Evolutionary conservation across 1,284 basidiomycete species (phyloP).

Genomic region (Tetrapyrgos nigripes): DNA sequence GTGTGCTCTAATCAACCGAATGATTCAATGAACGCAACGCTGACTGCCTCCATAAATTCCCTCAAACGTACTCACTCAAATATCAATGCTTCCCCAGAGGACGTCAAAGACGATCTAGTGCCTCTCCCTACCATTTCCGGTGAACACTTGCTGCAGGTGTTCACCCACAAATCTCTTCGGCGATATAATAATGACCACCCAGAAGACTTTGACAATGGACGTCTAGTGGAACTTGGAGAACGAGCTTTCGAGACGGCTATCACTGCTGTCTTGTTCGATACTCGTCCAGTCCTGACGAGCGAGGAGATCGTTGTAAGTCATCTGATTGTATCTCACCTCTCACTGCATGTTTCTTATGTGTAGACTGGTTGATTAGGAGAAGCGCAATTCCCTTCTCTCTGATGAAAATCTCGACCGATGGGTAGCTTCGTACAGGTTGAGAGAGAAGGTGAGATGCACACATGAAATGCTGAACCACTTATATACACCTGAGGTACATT

Average conservation of each 20-base stretch:
- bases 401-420: constrained; percentile 59
- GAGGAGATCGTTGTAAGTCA: constrained; percentile 55
- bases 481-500: constrained; percentile 54
- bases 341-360: constrained; percentile 16
- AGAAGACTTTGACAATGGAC: constrained; percentile 53
- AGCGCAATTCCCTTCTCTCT: constrained; percentile 44
- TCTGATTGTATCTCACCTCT: constrained; percentile 1
- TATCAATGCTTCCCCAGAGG: background rate
- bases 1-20: background rate
- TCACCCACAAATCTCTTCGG: background rate
- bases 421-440: constrained; percentile 62
- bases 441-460: constrained; percentile 63
- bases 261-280: constrained; percentile 56
- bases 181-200: background rate
- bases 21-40: background rate
- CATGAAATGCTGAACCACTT: constrained; percentile 48
- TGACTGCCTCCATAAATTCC: background rate
- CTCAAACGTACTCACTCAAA: background rate
- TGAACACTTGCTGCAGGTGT: constrained; percentile 54
- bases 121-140: constrained; percentile 44
- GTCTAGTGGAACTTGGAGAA: constrained; percentile 60
- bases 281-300: constrained; percentile 57
- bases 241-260: constrained; percentile 56
- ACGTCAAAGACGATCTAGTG: constrained; percentile 22
- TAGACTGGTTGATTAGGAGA: constrained; percentile 31